These are phyloP conservation scores for Colletotrichum spinosum DNA, from an alignment of 2,329 filamentous ascomycete genomes.

Conservation along the genomic window DNA sequence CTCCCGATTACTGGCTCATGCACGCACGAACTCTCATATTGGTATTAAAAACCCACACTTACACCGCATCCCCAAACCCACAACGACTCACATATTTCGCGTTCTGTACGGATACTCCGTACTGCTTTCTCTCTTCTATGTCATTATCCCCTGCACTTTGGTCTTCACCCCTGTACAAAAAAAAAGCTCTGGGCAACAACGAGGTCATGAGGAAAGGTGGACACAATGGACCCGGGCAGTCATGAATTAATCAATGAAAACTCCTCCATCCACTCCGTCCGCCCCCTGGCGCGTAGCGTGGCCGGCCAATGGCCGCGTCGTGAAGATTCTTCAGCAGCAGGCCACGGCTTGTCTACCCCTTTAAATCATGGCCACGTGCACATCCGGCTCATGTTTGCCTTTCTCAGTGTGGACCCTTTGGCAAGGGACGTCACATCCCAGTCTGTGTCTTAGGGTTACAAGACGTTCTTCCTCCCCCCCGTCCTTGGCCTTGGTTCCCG, in stretches of 20 bases:
- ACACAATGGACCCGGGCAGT: constrained; percentile 32
- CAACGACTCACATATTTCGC: constrained; percentile 28
- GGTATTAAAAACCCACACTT: constrained; percentile 13
- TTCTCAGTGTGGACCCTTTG: constrained; percentile 32
- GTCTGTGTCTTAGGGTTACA: constrained; percentile 17
- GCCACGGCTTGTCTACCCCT: constrained; percentile 35
- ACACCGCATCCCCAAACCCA: constrained; percentile 10
- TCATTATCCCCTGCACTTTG: constrained; percentile 26
- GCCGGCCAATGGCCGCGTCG: constrained; percentile 31
- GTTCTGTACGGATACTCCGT: too few relatives aligned
- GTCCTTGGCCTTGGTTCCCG: constrained; percentile 34
- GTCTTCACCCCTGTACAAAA: constrained; percentile 26
- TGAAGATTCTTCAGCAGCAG: constrained; percentile 35
- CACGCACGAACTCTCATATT: constrained; percentile 20
- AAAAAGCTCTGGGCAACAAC: constrained; percentile 27
- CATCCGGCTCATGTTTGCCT: constrained; percentile 36
- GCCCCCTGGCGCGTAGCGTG: constrained; percentile 27
- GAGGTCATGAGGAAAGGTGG: constrained; percentile 36
- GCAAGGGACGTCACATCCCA: constrained; percentile 29
- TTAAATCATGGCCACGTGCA: constrained; percentile 38
- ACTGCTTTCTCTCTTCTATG: constrained; percentile 21
- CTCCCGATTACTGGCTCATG: constrained; percentile 15
- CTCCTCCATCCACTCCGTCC: constrained; percentile 33
- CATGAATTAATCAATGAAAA: constrained; percentile 37
- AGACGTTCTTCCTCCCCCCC: constrained; percentile 16